Evolutionary conservation across 345 rosid genomes (phyloP), one percentile per base, ranked within the genome.

Genomic region (Gynandropsis gynandra): DNA sequence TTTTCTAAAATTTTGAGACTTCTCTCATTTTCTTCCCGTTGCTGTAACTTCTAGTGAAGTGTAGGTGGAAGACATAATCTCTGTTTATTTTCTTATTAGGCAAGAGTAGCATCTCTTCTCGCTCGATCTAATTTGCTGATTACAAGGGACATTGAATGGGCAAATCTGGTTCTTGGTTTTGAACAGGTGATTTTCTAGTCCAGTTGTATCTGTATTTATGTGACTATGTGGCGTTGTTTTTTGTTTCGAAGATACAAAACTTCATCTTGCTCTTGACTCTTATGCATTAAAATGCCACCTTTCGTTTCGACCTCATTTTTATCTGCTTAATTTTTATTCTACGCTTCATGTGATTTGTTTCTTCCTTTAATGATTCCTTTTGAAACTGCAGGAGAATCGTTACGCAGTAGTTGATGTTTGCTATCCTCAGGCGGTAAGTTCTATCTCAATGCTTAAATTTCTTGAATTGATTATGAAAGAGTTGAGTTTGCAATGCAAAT

Each of bases 101-200:
- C 64, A 56, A 59, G 45, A 53, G 72, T 90, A 57, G 87, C 98
- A 19, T 76, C 83, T 32, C 85, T 87, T 67, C 92, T 90, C 70
- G 96, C 98, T 41, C 74, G 98, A 66, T 87, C 96, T 64, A 87
- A 87, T 78, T 68, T 87, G 80, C 70, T 90, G 44, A 76, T 90
- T 64, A 84, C 98, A n/a, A 80, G 98, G 71, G 95, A 90, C 70
- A 82, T 90, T 57, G 96, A 90, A 62, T 87, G 98, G 98, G 96
- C 92, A 35, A 90, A 90, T 72, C 85, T 90, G 47, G 81, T 84
- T n/a, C 74, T 90, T 55, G 98, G 96, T 64, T 79, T 87, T 71
- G 96, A 90, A 71, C 98, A 87, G 94, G 98, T 89, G 63, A 46
- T 9, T 39, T 39, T 42, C 34, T 20, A 4, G 19, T 12, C 50